Base-by-base conservation (phyloP, 495 filamentous ascomycete species). In the Xylaria acuta region DNA sequence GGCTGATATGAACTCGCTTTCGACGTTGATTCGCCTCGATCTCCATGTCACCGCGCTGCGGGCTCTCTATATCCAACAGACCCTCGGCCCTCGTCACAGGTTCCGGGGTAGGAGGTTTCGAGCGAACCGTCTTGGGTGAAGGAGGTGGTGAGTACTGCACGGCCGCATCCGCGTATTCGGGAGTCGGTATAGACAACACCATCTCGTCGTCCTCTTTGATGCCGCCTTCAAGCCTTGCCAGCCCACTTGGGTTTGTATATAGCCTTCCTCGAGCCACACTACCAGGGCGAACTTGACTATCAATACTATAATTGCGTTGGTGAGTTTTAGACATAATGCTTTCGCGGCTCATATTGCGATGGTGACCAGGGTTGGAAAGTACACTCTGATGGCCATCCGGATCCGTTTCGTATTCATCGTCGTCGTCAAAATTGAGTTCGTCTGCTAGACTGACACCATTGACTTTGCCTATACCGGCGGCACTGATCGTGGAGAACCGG, bases 401-500 rank as follows among this genome's bases (percentile, higher is more conserved):
- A 64, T 87, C 85, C 56, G 82, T 87, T 68, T 86, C 81, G 40
- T 88, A 86, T 43, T 93, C 92, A 30, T 91, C 91, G 64, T 92
- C 92, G 59, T 92, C 92, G 69, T 93, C 93, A 51, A 97, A 91
- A 64, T 91, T 90, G 71, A 99, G 86, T 84, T 99, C 96, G 74
- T 98, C 93, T 11, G 96, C 96, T 51, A 99, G 82, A 74, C 91
- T 96, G 47, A 94, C 75, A 11, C 92, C 92, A 64, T 90, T 90
- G 25, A 83, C 75, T 76, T 91, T 92, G 12, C 78, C 73, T 5
- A 78, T 74, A 27, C 83, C 88, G 72, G 87, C 83, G 9, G 84
- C 85, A 68, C 90, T 88, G 71, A 91, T 84, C 45, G 90, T 84
- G 14, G 94, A 96, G 77, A 91, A 93, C 41, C 93, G 88, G 72